A percentile compares a stretch with the other conserved stretches of the same genome.
Evolutionary conservation across 352 stramenopile genomes (phyloP).

Genomic region (Phytopythium boreale): DNA sequence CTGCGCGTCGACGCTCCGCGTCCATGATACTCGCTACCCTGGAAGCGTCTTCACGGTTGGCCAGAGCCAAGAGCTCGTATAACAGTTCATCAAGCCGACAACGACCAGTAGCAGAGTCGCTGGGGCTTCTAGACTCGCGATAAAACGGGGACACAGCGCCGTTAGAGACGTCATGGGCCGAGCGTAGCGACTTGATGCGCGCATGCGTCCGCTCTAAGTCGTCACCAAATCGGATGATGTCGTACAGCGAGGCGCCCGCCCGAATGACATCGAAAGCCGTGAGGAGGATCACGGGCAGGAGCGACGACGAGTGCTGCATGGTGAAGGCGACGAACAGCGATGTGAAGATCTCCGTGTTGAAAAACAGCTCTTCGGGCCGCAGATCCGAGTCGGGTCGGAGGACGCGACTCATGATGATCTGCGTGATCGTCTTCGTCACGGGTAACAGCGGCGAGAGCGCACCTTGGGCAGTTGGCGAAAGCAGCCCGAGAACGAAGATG

Average conservation of each 20-base stretch:
- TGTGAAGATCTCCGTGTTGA: constrained; percentile 18
- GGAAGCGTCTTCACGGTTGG: neutral
- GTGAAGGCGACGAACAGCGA: constrained; percentile 35
- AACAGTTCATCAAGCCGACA: neutral
- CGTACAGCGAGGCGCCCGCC: constrained; percentile 10
- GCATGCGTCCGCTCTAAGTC: neutral
- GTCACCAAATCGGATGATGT: constrained; percentile 1
- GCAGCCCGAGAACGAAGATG: constrained; percentile 16
- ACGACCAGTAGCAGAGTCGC: neutral
- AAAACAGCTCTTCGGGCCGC: constrained; percentile 15
- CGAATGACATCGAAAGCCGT: constrained; percentile 19
- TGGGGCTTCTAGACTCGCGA: neutral
- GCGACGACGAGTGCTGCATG: constrained; percentile 35
- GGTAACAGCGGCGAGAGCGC: constrained; percentile 14
- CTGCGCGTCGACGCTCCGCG: no score
- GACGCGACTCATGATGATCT: constrained; percentile 12
- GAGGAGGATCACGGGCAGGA: constrained; percentile 20
- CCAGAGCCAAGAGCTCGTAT: neutral
- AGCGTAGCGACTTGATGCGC: neutral
- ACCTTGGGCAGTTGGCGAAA: constrained; percentile 10
- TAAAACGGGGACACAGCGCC: neutral
- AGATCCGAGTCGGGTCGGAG: constrained; percentile 16
- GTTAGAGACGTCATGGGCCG: neutral
- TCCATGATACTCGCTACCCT: neutral
- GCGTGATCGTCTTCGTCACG: constrained; percentile 17